These are phyloP conservation scores for Schizosaccharomyces osmophilus DNA, from an alignment of 805 yeast species.

Conservation along the genomic window DNA sequence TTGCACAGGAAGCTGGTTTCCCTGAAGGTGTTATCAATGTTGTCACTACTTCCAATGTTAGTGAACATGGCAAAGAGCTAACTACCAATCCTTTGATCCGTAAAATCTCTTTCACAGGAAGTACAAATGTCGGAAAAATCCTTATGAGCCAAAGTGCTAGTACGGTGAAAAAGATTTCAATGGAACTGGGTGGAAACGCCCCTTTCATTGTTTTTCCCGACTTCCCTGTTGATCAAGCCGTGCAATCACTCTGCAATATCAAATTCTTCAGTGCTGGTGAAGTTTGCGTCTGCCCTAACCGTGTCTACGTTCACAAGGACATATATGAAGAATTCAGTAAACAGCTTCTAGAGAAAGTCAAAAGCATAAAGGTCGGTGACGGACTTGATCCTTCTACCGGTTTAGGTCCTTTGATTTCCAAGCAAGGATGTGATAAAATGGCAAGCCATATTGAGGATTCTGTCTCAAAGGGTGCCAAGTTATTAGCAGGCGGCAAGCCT, in stretches of 20 bases:
- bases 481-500: slow-evolving; percentile 31
- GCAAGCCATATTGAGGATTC: slow-evolving; percentile 32
- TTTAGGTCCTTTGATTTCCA: slow-evolving; percentile 34
- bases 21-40: slow-evolving; percentile 35
- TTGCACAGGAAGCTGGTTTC: slow-evolving; percentile 35
- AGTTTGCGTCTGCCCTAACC: slow-evolving; percentile 43
- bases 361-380: slow-evolving; percentile 27
- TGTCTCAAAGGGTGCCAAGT: slow-evolving; percentile 27
- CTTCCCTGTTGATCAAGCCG: slow-evolving; percentile 32
- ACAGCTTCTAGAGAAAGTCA: slow-evolving; percentile 22
- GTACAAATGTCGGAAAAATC: slow-evolving; percentile 36
- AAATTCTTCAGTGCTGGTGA: slow-evolving; percentile 42
- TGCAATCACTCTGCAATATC: slow-evolving; percentile 26
- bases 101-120: slow-evolving; percentile 41
- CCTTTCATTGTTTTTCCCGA: slow-evolving; percentile 39
- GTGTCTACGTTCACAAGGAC: slow-evolving; percentile 29
- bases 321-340: slow-evolving; percentile 25
- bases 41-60: slow-evolving; percentile 26
- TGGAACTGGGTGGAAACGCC: slow-evolving; percentile 48
- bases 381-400: slow-evolving; percentile 28
- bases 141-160: slow-evolving; percentile 32
- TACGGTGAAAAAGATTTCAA: slow-evolving; percentile 33
- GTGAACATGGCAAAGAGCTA: slow-evolving; percentile 24
- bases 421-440: slow-evolving; percentile 27
- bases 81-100: slow-evolving; percentile 25